Evolutionary conservation across 2,329 filamentous ascomycete species (phyloP).

Genomic region (Thelonectria discophora): DNA sequence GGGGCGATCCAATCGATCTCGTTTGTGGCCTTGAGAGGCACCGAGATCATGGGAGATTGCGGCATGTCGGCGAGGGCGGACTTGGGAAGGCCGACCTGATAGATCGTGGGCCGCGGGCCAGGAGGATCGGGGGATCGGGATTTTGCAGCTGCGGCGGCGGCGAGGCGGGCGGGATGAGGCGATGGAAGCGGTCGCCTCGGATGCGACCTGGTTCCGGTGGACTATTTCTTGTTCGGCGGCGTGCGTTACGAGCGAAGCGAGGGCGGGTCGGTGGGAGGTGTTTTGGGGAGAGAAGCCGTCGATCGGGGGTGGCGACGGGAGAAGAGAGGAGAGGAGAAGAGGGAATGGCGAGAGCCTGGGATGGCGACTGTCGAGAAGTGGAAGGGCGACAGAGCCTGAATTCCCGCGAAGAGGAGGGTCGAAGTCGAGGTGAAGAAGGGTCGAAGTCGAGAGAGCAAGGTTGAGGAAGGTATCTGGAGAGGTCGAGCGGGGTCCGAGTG

Average conservation of each 20-base stretch:
- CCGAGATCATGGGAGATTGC: conserved; percentile 93
- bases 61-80: conserved; percentile 63
- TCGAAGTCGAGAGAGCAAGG: conserved; percentile 22
- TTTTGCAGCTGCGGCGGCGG: conserved; percentile 21
- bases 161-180: conserved; percentile 24
- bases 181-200: conserved; percentile 39
- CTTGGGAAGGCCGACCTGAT: conserved; percentile 21
- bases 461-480: conserved; percentile 22
- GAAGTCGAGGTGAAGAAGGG: conserved; percentile 1
- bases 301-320: conserved; percentile 21
- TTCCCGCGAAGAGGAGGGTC: not conserved
- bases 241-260: conserved; percentile 32
- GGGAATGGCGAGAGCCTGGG: not conserved
- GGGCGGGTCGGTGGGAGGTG: conserved; percentile 33
- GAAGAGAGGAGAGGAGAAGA: not conserved
- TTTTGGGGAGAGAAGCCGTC: conserved; percentile 35
- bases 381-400: conserved; percentile 7
- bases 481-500: conserved; percentile 40
- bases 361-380: not conserved
- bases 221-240: conserved; percentile 17
- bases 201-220: conserved; percentile 45
- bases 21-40: conserved; percentile 91
- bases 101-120: conserved; percentile 24
- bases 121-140: conserved; percentile 20
- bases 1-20: conserved; percentile 98